Percentiles rank a stretch among this genome's conserved stretches.
Evolutionary conservation across 129 eudicot species (phyloP).

Genomic region (Chrysanthemum seticuspe): DNA sequence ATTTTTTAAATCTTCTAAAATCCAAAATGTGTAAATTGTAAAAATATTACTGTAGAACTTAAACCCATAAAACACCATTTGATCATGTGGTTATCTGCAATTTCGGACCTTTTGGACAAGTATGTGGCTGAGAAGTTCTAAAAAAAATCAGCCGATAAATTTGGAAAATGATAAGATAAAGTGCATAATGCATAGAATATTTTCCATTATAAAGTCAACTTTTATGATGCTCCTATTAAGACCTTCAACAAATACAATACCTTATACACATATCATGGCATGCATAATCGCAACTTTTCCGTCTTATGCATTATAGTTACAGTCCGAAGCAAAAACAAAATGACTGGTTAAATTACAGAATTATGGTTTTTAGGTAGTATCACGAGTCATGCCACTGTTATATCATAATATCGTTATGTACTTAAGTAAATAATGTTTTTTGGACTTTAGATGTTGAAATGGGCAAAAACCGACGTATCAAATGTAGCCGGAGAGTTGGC

Average conservation of each 20-base stretch:
- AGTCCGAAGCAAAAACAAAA: too few species aligned
- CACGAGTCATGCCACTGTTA: too few species aligned
- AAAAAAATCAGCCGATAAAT: conserved; percentile 16
- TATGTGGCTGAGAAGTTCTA: conserved; percentile 9
- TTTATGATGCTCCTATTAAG: not conserved
- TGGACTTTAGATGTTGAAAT: conserved; percentile 56
- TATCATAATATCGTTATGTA: too few species aligned
- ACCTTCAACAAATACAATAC: not conserved
- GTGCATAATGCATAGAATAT: conserved; percentile 12
- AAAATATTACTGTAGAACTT: too few species aligned
- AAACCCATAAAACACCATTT: too few species aligned
- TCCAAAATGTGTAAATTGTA: too few species aligned
- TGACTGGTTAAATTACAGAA: too few species aligned
- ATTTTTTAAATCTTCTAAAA: not conserved
- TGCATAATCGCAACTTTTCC: not conserved
- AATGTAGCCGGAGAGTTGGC: conserved; percentile 68
- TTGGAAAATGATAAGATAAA: conserved; percentile 21
- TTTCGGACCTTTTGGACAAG: not conserved
- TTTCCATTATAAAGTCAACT: conserved; percentile 29
- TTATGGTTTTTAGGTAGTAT: too few species aligned
- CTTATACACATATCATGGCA: not conserved
- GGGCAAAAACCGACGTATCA: conserved; percentile 52
- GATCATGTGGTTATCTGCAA: too few species aligned
- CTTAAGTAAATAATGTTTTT: not conserved
- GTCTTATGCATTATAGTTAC: not conserved